Base-by-base conservation (phyloP, 768 basidiomycete species). In the Phylloporus scabripes region DNA sequence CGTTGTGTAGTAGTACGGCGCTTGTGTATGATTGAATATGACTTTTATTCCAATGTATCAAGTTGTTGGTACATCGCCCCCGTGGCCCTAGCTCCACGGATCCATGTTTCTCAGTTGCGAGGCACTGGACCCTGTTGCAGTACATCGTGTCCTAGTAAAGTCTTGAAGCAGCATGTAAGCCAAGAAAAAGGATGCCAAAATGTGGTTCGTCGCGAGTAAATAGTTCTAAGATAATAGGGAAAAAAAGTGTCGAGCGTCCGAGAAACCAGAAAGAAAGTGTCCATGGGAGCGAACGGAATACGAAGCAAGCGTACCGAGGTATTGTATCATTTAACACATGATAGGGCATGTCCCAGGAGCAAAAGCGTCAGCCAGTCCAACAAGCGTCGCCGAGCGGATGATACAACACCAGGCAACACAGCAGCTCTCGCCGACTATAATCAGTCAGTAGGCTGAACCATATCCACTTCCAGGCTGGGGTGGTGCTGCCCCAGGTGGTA, bases 401-500 rank as follows among this genome's bases (percentile, higher is more conserved):
- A 26, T 31, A 47, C 37, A 38, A 37, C 36, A 39, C 38, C 21
- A 39, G 37, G 4, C 28, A 49, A 41, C n/a, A n/a, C n/a, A n/a
- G n/a, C n/a, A n/a, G n/a, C n/a, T 40, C 14, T 32, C 32, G 50
- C 26, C 14, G 15, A 33, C 21, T 23, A 24, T 18, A 33, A 29
- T 18, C 34, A 7, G 23, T 54, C 43, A 61, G 33, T 56, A 49
- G 26, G 23, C 58, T 17, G 28, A 9, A 7, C 61, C 59, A 12
- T 56, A 34, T 10, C 59, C 61, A 29, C 23, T 9, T 49, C 62
- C 63, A 26, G 73, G 55, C 50, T 79, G 76, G 26, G 83, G 83
- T 46, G 84, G 70, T 24, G 86, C 87, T 23, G 87, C 87, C 38
- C 88, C 87, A 4, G 88, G 85, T 2, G 88, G 88, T 10, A 88